Base-by-base conservation (phyloP, 441 rosid species). In the Erysimum pusillum region DNA sequence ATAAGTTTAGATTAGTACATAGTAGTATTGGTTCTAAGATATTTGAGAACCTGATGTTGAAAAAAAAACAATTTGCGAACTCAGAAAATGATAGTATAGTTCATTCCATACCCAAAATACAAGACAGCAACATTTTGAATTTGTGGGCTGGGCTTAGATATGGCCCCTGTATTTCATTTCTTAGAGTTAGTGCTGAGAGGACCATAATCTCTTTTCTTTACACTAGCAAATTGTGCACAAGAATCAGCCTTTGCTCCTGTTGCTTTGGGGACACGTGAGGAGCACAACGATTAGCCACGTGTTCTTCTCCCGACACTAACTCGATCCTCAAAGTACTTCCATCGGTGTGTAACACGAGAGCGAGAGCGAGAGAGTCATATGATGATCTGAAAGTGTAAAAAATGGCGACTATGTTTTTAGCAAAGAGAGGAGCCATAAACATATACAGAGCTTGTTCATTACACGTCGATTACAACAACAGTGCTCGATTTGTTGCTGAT, bases 231-330 rank as follows among this genome's bases (percentile, higher is more conserved):
- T 9, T 34, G 31, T 22, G 44, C 15, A 41, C 77, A 73, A 32
- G 64, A 73, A 12, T 38, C 36, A 59, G 14, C 15, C 53, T 15
- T 46, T 28, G 60, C 34, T 58, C 17, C 5, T 75, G 60, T 9
- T 7, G 61, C 67, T 60, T 61, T 52, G 22, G 34, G 15, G 65
- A 66, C 78, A 74, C 78, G 67, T 58, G 12, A 66, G 60, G 66
- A 36, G 46, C 69, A 69, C n/a, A 32, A 0, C 15, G 20, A 69
- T 9, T 1, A 68, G 12, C 58, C 75, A 69, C 49, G 48, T 62
- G 70, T 69, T 41, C 11, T 52, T 76, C 32, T 61, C 69, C 18
- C 11, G 69, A 76, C 79, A 75, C 79, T 61, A 67, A 67, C 12
- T 67, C 73, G 22, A 48, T 46, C 22, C 60, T 66, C 67, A 25